Base-by-base conservation (phyloP, 805 yeast genomes). In the Sporopachydermia lactativora region DNA sequence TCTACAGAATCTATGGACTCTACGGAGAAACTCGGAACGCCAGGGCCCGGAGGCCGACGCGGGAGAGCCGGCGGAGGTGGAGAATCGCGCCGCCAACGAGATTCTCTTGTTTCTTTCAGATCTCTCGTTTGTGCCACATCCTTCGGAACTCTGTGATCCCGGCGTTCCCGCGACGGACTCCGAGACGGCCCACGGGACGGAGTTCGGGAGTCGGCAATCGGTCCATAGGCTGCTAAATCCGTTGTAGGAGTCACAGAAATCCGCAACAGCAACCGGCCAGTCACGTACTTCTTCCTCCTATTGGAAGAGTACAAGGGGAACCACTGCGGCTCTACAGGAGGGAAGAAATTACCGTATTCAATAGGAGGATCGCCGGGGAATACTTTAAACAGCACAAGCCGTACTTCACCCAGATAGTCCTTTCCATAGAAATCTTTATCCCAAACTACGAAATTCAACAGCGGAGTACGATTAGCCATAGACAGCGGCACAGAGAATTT, bases 401-500 rank as follows among this genome's bases (percentile, higher is more conserved):
- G 19, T 13, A 39, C 36, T 18, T 15, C 42, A 17, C 8, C 39
- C 8, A 36, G 16, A 14, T 36, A 36, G 18, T 36, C 39, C 45
- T 56, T 55, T 11, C 44, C 16, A 14, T 45, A 39, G 11, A 49
- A 43, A 17, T 49, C 53, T 39, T 50, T 50, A 42, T 53, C 53
- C 60, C 60, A 55, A 4, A 51, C 54, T 3, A 45, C 40, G 15
- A 49, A 24, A 11, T 45, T 42, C 3, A 52, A 19, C 3, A 42
- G 42, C 15, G 39, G 41, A 13, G 43, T 37, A 3, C 45, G 37
- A 15, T 36, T 40, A 45, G 47, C 42, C 17, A 43, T 35, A 3
- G 45, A 43, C 18, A 58, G 19, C 3, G 81, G 77, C 48, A 84
- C 58, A 3, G 65, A 66, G 17, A 72, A 62, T 4, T 62, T 57